A percentile compares a stretch with the other conserved stretches of the same genome.
Conservation (phyloP, 31 red algal species). For the Odonthalia washingtoniensis region DNA sequence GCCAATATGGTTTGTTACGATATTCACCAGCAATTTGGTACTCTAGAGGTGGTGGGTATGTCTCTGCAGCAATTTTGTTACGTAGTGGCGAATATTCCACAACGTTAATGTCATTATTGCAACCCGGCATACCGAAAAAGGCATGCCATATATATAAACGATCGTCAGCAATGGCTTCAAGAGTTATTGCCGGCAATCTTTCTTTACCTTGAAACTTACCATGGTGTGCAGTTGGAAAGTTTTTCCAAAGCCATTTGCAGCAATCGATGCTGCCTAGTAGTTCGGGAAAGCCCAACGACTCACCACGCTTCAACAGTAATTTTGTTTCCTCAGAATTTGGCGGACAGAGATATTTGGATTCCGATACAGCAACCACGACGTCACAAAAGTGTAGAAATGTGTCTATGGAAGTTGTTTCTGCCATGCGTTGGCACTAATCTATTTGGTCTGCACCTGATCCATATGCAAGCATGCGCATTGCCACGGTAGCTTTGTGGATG, state of each 20-base stretch:
- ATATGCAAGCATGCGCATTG: slow-evolving; percentile 5
- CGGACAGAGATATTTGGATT: background rate
- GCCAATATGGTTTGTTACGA: slow-evolving; percentile 26
- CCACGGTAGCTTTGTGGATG: slow-evolving; percentile 4
- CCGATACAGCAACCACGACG: background rate
- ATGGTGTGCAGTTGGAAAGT: background rate
- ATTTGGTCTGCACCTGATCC: background rate
- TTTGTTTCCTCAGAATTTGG: background rate
- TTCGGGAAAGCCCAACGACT: slow-evolving; percentile 9
- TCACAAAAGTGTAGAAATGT: background rate
- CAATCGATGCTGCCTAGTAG: slow-evolving; percentile 15
- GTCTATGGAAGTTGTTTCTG: background rate
- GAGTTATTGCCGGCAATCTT: background rate
- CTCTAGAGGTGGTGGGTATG: slow-evolving; percentile 14
- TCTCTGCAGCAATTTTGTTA: slow-evolving; percentile 6
- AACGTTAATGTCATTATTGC: slow-evolving; percentile 40
- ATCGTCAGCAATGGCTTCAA: slow-evolving; percentile 41
- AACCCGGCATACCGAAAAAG: slow-evolving; percentile 37
- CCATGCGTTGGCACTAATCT: slow-evolving; percentile 20
- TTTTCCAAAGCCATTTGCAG: slow-evolving; percentile 15
- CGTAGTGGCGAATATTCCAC: slow-evolving; percentile 11
- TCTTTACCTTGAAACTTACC: slow-evolving; percentile 25
- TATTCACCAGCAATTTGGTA: background rate
- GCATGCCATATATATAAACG: slow-evolving; percentile 50
- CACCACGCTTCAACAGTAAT: background rate